phyloP scores from a whole-genome alignment of 2,329 filamentous ascomycete genomes.

The Botrytis fabae region DNA sequence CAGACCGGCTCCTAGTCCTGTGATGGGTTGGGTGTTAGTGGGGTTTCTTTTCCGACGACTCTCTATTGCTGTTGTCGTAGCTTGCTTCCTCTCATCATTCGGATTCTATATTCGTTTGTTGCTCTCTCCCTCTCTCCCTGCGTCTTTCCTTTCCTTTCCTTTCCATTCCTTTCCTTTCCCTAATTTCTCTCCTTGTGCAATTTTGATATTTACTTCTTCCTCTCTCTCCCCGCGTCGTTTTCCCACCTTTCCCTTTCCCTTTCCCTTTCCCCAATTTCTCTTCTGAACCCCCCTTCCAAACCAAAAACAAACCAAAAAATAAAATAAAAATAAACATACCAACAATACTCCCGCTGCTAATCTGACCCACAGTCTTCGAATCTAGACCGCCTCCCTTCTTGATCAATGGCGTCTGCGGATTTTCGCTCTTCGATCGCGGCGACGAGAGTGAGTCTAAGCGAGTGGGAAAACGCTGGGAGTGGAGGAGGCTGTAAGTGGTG shows the following conservation, averaged over 20 bases:
- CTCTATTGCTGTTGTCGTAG: neutral
- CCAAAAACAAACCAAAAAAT: neutral
- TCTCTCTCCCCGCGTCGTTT: neutral
- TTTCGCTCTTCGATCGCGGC: constrained; percentile 28
- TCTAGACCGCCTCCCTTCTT: constrained; percentile 31
- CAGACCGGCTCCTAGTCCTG: constrained; percentile 44
- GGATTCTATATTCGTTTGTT: too few relatives aligned
- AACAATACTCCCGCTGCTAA: constrained; percentile 39
- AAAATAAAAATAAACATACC: constrained; percentile 29
- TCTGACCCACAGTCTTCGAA: constrained; percentile 37
- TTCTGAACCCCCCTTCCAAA: too few relatives aligned
- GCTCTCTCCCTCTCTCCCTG: too few relatives aligned
- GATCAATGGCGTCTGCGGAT: constrained; percentile 39
- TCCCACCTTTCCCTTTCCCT: neutral
- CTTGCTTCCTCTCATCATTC: too few relatives aligned
- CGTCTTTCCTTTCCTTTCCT: too few relatives aligned
- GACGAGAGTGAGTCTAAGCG: constrained; percentile 29
- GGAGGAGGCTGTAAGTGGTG: constrained; percentile 40
- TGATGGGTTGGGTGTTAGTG: neutral
- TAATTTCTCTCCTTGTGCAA: too few relatives aligned
- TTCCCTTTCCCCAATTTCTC: neutral
- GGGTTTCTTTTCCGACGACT: neutral
- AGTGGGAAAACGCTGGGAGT: constrained; percentile 38
- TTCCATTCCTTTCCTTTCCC: neutral
- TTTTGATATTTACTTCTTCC: too few relatives aligned